Percentiles rank a stretch among this genome's conserved stretches.
phyloP scores from a whole-genome alignment of 441 rosid genomes.

The Corymbia citriodora region DNA sequence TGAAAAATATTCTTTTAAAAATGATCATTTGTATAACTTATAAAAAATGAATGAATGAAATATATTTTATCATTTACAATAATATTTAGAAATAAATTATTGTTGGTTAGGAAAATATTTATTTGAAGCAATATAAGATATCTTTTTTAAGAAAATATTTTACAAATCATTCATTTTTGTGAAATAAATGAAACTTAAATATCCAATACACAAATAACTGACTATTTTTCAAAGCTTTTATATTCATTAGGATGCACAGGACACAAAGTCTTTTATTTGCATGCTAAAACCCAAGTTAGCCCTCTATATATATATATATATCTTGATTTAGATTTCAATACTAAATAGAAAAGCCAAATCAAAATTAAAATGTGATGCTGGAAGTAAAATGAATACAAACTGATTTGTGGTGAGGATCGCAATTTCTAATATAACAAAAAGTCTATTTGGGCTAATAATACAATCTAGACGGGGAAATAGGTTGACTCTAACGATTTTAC shows the following conservation, averaged over 20 bases:
- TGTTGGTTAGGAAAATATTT: not conserved
- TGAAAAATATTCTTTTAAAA: not conserved
- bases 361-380: not conserved
- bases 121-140: accelerated
- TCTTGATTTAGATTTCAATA: not conserved
- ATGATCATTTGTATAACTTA: accelerated
- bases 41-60: not conserved
- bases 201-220: not conserved
- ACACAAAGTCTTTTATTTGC: not conserved
- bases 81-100: not conserved
- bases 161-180: not conserved
- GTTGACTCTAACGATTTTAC: accelerated
- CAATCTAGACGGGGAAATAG: accelerated
- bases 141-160: not conserved
- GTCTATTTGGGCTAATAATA: not conserved
- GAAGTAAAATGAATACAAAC: not conserved
- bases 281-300: not conserved
- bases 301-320: not conserved
- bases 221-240: not conserved
- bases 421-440: not conserved
- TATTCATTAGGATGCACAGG: not conserved
- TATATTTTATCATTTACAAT: accelerated
- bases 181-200: not conserved
- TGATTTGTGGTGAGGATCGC: accelerated
- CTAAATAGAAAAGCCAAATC: not conserved